Evolutionary conservation across 2,329 filamentous ascomycete species (phyloP), one percentile per base, ranked within the genome.

Genomic region (Colletotrichum sp.): DNA sequence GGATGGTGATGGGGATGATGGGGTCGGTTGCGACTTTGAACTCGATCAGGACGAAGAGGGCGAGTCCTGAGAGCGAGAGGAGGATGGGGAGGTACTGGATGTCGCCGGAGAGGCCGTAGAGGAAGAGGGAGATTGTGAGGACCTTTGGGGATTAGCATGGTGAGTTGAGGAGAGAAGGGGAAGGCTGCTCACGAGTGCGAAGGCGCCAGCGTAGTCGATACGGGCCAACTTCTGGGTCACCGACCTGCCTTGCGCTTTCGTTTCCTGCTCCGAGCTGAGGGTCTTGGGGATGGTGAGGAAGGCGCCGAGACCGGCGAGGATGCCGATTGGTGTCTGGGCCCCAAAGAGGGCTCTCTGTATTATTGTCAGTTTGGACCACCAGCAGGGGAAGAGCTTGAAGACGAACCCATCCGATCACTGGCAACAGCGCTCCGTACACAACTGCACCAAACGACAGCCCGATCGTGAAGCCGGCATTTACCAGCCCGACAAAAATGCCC

Each of bases 151-250:
- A 24, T 59, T 28, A 59, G 10, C 13, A 16, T n/a, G 24, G 63
- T 83, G 75, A 82, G 78, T 63, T 63, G 36, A 28, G 55, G n/a
- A n/a, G 8, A 26, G 10, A 65, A 64, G 66, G 36, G 18, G 12
- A 21, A 30, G 8, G 8, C 73, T 30, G 57, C 74, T 26, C 85
- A 93, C 92, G 78, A 96, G 84, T n/a, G 92, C 87, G 1, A 91
- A 49, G 8, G 94, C 93, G 5, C 95, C 95, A 0, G 92, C 87
- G 79, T 96, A 97, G 83, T 98, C 95, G 71, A 98, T 91, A 2
- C 88, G 86, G 5, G 88, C 89, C 13, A 96, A 86, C 80, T 93
- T 94, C 34, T 89, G 81, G 67, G 83, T 75, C 49, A 89, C 79
- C 49, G 88, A 86, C 63, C 85, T 84, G 74, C 82, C 81, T 77